Base-by-base conservation (phyloP, 192 early-diverging fungal species). In the Umbelopsis isabellina region DNA sequence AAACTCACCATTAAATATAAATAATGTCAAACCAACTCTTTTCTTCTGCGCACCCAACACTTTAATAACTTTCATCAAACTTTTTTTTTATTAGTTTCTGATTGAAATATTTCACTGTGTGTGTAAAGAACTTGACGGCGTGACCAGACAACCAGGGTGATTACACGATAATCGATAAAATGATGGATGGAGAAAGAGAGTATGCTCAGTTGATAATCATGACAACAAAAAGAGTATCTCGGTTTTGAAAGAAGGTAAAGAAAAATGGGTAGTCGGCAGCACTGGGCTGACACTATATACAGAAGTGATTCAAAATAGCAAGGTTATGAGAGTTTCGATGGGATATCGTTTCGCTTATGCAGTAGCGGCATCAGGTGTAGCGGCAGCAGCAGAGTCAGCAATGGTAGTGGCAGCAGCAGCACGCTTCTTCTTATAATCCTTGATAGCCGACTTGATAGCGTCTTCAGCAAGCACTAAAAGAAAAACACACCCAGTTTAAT, bases 381-480 rank as follows among this genome's bases (percentile, higher is more conserved):
- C 55, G 16, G 55, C 55, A 16, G 48, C 20, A 18, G 21, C 55
- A n/a, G 55, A 25, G 18, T 22, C 30, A 61, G 55, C 27, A 13
- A 30, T 13, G 12, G 55, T 4, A 33, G 55, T 25, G 12, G 27
- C 30, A 61, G 55, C 55, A 5, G 53, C 33, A 48, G 46, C 75
- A 67, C 92, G 87, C 84, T 98, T 98, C 51, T 82, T 88, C 75
- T 96, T 85, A 82, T 94, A 99, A 83, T 99, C 96, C 76, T 92
- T 95, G 67, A 99, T 94, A n/a, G 97, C 97, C 23, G 92, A 93
- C 84, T 97, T 97, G 83, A 99, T 99, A 55, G 97, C 97, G 79
- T 99, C 97, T 78, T 99, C 97, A 44, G 97, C 97, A 37, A 99
- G 89, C 97, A 99, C 91, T 93, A 30, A 30, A 30, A 30, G 20